Evolutionary conservation across 1,139 yeast genomes (phyloP).

Genomic region (Suhomyces chickasaworum): DNA sequence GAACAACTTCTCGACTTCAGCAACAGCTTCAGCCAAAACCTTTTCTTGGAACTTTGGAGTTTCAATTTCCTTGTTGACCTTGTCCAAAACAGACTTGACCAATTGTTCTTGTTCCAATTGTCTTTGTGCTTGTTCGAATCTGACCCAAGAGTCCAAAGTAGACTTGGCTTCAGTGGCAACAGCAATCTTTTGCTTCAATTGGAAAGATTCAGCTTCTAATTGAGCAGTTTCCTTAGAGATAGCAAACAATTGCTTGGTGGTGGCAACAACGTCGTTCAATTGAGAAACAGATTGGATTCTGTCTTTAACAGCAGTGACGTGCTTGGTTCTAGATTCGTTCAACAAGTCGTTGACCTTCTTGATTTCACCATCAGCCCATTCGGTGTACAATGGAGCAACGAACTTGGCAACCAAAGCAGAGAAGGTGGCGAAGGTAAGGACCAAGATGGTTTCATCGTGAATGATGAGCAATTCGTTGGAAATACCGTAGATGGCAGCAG

Average conservation of each 20-base stretch:
- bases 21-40: conserved; percentile 85
- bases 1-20: conserved; percentile 88
- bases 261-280: conserved; percentile 87
- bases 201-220: conserved; percentile 92
- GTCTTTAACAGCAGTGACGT: conserved; percentile 87
- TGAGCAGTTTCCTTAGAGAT: conserved; percentile 95
- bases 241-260: conserved; percentile 89
- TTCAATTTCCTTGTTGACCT: conserved; percentile 82
- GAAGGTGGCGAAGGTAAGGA: conserved; percentile 78
- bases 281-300: conserved; percentile 88
- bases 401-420: conserved; percentile 77
- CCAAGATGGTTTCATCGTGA: conserved; percentile 90
- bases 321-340: conserved; percentile 87
- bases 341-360: conserved; percentile 78
- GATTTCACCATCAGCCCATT: conserved; percentile 92
- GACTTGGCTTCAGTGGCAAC: conserved; percentile 89
- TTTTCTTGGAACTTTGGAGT: conserved; percentile 93
- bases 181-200: conserved; percentile 86
- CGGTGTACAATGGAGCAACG: conserved; percentile 92
- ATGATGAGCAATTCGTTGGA: conserved; percentile 90
- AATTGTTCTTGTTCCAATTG: conserved; percentile 94
- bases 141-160: conserved; percentile 97
- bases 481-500: conserved; percentile 91
- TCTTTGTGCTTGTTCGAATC: conserved; percentile 96
- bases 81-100: conserved; percentile 80